Evolutionary conservation across 225 moss, liverwort and hornwort genomes (phyloP).

Genomic region (Marchantia paleacea): DNA sequence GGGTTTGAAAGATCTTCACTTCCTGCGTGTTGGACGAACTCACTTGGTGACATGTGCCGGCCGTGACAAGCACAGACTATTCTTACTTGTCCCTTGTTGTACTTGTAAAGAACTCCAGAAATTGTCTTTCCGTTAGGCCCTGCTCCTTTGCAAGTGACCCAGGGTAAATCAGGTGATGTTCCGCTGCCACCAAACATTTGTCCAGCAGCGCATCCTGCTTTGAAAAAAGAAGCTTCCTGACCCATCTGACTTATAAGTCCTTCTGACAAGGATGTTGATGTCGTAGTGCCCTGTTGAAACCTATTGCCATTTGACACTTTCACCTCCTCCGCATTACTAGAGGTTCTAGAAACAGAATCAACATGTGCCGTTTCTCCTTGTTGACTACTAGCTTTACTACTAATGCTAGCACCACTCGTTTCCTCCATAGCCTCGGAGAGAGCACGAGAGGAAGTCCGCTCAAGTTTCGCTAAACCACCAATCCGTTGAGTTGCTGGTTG

Average conservation of each 20-base stretch:
- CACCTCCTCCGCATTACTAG: conserved; percentile 8
- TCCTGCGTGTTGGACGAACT: conserved; percentile 81
- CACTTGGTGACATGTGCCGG: conserved; percentile 67
- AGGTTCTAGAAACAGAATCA: conserved; percentile 8
- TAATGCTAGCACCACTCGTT: neutral
- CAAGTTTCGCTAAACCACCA: conserved; percentile 20
- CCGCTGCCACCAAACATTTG: conserved; percentile 74
- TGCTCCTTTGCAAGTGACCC: conserved; percentile 78
- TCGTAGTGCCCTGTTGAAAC: conserved; percentile 29
- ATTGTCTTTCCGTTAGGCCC: conserved; percentile 52
- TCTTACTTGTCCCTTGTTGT: conserved; percentile 69
- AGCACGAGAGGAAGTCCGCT: conserved; percentile 9
- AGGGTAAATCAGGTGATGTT: conserved; percentile 65
- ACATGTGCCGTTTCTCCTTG: neutral
- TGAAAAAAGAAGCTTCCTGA: conserved; percentile 57
- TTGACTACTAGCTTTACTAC: neutral
- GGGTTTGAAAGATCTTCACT: conserved; percentile 65
- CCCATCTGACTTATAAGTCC: conserved; percentile 53
- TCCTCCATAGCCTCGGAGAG: conserved; percentile 14
- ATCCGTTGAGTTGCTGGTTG: conserved; percentile 4
- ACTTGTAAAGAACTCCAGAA: conserved; percentile 69
- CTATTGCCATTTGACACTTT: conserved; percentile 23
- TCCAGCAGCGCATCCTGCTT: conserved; percentile 59
- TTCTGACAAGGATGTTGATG: conserved; percentile 48
- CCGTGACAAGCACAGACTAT: conserved; percentile 89